Base-by-base conservation (phyloP, 192 early-diverging fungal species). In the Allomyces javanicus region DNA sequence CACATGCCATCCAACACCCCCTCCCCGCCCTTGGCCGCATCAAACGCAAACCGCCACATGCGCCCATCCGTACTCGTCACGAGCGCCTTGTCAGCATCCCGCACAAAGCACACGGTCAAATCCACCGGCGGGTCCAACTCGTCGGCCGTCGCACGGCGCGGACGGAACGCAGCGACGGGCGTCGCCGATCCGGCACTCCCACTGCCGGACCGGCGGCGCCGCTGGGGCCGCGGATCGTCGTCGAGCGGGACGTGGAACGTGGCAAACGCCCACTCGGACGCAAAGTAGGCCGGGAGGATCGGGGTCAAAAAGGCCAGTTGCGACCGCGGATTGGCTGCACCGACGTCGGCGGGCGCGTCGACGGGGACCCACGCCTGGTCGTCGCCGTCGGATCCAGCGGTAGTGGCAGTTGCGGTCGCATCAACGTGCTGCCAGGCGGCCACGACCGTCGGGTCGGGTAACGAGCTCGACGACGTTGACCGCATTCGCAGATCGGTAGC, bases 191-290 rank as follows among this genome's bases (percentile, higher is more conserved):
- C 12, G 17, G 50, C 17, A 58, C 50, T 58, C 2, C 17, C 17
- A 6, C 50, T n/a, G 14, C 9, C 50, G 50, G 17, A 58, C 17
- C 50, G 21, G 10, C 50, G 50, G 10, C 12, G 50, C 0, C 50
- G 50, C 17, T 58, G 50, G 7, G 21, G 17, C 9, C 17, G 50
- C 17, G 12, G 17, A n/a, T 58, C 50, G 17, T 58, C 81, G 65
- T 91, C 90, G 22, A 83, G 78, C 11, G 84, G 81, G 17, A 94
- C 72, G 63, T 84, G 83, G 67, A 86, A 89, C 66, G 92, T 89
- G 10, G 90, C 90, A 81, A 96, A 96, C 1, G 86, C 88, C 90
- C 91, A 94, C 67, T 88, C 87, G 5, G 86, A 89, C n/a, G 87
- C 89, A 80, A 96, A 96, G 72, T 96, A 96, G 69, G 91, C 91